Evolutionary conservation across 768 basidiomycete genomes (phyloP), one percentile per base, ranked within the genome.

Genomic region (Tricholomella constricta): DNA sequence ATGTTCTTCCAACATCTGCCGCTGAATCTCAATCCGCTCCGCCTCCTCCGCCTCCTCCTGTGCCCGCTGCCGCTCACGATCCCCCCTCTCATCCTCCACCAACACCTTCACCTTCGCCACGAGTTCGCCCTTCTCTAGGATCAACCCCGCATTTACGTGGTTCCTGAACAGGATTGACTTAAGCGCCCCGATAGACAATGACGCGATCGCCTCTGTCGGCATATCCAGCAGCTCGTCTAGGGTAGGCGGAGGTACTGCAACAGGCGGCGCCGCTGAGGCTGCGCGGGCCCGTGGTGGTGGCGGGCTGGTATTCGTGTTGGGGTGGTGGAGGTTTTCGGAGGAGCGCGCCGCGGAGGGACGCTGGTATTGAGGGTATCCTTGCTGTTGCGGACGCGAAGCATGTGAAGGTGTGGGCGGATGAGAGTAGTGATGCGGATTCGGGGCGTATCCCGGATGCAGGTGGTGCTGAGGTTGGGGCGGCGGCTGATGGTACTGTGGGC

Each of bases 121-220:
- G n/a, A 94, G 68, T 45, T 94, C 91, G 20, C 77, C 72, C 74
- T 97, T 97, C 74, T 97, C 94, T n/a, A 96, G 72, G 2, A 94
- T 72, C 62, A 85, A 76, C 37, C 84, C 81, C 25, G 90, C 83
- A 59, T 83, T 82, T 36, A 96, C 89, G 51, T 89, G 92, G 58
- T 94, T 91, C 48, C 84, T 83, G 63, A 84, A 91, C 19, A 97
- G 69, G 17, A 96, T 79, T 2, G 78, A 76, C 66, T 97, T 97
- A 42, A 97, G 75, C n/a, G 78, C 71, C 20, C 82, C 73, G 48
- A 95, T 82, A 6, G 87, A 82, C 12, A 96, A 74, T 3, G 76
- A 68, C 2, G 76, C 66, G n/a, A 95, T 69, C 12, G 77, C 74
- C 6, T 79, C 80, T 1, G 75, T 64, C 0, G 82, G 68, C 77